Percentiles rank a stretch among this genome's conserved stretches.
phyloP scores from a whole-genome alignment of 805 yeast species.

The Lipomyces mesembrius region DNA sequence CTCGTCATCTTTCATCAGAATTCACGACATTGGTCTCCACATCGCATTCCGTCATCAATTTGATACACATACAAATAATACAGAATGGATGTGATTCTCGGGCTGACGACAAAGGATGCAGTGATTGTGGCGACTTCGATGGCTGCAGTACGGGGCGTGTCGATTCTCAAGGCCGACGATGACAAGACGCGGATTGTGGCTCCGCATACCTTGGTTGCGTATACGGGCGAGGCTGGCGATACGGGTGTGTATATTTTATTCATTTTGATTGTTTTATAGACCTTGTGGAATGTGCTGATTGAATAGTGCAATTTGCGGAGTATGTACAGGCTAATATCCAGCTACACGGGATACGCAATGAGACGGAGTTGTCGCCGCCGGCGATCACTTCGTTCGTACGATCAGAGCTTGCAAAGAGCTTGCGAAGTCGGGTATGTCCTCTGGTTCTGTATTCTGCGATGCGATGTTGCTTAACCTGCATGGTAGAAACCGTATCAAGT shows the following conservation, averaged over 20 bases:
- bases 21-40: neutral
- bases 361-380: constrained; percentile 76
- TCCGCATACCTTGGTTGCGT: constrained; percentile 80
- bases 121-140: constrained; percentile 93
- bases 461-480: neutral
- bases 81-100: constrained; percentile 85
- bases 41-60: neutral
- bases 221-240: constrained; percentile 95
- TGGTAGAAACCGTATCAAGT: constrained; percentile 85
- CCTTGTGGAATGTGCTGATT: constrained; percentile 5
- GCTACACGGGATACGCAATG: constrained; percentile 83
- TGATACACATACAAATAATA: neutral
- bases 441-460: neutral
- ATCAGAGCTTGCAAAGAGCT: constrained; percentile 80
- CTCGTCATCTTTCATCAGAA: neutral
- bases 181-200: constrained; percentile 79
- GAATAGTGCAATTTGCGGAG: constrained; percentile 72
- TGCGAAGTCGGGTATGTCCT: constrained; percentile 69
- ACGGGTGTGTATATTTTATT: constrained; percentile 52
- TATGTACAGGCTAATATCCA: constrained; percentile 91
- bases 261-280: neutral
- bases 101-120: constrained; percentile 78
- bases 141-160: constrained; percentile 89
- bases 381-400: constrained; percentile 90
- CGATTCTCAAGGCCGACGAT: constrained; percentile 75